Evolutionary conservation across 73 alveolate species (phyloP), one percentile per base, ranked within the genome.

Genomic region (Paramecium biaurelia): DNA sequence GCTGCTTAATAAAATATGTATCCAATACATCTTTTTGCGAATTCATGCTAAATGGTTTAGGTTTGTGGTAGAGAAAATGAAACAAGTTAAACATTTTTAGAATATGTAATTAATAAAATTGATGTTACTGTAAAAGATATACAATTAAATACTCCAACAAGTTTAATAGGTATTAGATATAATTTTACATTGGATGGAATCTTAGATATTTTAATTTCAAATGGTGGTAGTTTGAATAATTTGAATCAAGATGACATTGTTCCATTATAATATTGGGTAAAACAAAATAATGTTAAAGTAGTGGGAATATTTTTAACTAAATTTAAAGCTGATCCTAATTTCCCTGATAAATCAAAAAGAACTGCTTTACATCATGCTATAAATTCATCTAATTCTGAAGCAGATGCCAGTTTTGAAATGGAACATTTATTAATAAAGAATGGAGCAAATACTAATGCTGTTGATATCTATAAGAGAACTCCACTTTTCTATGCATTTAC

Each of bases 401-500:
- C 98, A 18, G 95, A 95, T 92, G 98, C 98, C 20, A 90, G 96
- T 57, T 95, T 95, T 63, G 96, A 95, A 28, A 85, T 95, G 59
- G 98, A 95, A 92, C 57, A 93, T 20, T 35, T 94, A 37, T 93
- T 97, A 12, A 87, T 97, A 1, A 94, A 89, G 24, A 20, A 49
- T 11, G 95, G 95, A 15, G 98, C 96, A 3, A 95, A 94, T 10
- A 86, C 93, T 56, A 97, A 97, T 76, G 92, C 93, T 38, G 34
- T 57, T 26, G 99, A 97, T 72, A 41, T 42, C 21, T 88, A 70
- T n/a, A 86, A 86, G 12, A 94, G 99, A 82, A 95, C 98, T 82
- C 98, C 99, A 18, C 92, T 95, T 2, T 97, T 94, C 85, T 97
- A 97, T 85, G 92, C 95, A 57, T 97, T 97, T 68, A 97, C 95